A percentile compares a stretch with the other conserved stretches of the same genome.
These are phyloP conservation scores for Gaeumannomyces tritici DNA, from an alignment of 2,329 filamentous ascomycete species.

Conservation along the genomic window DNA sequence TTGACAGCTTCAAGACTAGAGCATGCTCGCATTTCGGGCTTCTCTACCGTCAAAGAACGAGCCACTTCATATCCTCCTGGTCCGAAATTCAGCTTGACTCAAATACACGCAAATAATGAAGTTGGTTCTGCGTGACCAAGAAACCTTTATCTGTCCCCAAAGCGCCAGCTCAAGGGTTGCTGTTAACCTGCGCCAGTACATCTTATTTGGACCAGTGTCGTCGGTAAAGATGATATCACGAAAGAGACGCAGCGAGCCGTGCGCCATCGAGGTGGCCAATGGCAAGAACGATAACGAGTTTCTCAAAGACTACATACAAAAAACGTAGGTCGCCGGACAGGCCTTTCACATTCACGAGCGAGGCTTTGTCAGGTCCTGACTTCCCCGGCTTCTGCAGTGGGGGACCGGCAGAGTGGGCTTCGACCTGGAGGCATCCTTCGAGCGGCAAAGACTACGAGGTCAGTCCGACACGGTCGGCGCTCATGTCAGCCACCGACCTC, in stretches of 20 bases:
- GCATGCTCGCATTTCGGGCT: too few species aligned
- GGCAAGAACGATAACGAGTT: conserved; percentile 37
- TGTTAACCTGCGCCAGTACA: too few species aligned
- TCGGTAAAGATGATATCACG: neutral
- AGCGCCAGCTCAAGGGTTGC: too few species aligned
- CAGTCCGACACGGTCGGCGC: conserved; percentile 26
- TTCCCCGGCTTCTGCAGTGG: neutral
- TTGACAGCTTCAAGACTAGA: too few species aligned
- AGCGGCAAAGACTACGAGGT: conserved; percentile 31
- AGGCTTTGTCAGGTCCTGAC: neutral
- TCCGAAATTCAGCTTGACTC: too few species aligned
- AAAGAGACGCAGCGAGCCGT: conserved; percentile 6
- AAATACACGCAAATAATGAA: too few species aligned
- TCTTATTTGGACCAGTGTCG: too few species aligned
- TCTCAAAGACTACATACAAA: conserved; percentile 33
- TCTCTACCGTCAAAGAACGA: too few species aligned
- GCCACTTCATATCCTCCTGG: too few species aligned
- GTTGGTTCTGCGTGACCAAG: too few species aligned
- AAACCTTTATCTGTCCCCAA: too few species aligned
- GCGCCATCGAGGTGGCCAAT: conserved; percentile 39
- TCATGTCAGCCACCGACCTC: conserved; percentile 34
- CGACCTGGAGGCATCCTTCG: conserved; percentile 40
- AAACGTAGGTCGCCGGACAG: conserved; percentile 25
- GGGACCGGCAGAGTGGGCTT: conserved; percentile 14
- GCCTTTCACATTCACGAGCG: too few species aligned